A percentile compares a stretch with the other conserved stretches of the same genome.
Conservation (phyloP, 305 asterid species). For the Fraxinus sp. region DNA sequence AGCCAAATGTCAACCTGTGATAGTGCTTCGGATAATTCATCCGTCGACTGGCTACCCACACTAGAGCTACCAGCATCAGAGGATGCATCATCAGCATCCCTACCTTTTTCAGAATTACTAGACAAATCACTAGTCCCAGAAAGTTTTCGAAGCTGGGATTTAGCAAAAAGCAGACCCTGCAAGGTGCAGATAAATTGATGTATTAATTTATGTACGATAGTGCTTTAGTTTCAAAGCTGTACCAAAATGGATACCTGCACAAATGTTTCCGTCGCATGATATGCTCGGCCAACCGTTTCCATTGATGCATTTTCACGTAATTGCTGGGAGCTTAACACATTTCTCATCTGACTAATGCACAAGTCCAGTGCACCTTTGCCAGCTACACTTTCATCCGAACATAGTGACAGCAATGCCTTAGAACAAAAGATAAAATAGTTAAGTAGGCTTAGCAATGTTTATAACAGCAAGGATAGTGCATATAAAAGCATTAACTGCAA, state of each 20-base stretch:
- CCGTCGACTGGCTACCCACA: slow-evolving; percentile 83
- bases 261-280: slow-evolving; percentile 94
- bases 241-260: slow-evolving; percentile 69
- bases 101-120: slow-evolving; percentile 70
- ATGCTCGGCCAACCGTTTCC: slow-evolving; percentile 94
- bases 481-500: slow-evolving; percentile 6
- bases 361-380: slow-evolving; percentile 94
- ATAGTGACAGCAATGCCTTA: slow-evolving; percentile 83
- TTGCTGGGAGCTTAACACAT: slow-evolving; percentile 76
- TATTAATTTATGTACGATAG: slow-evolving; percentile 7
- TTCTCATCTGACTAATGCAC: slow-evolving; percentile 84
- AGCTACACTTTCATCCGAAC: slow-evolving; percentile 78
- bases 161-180: slow-evolving; percentile 84
- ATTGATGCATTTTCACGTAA: slow-evolving; percentile 85
- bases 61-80: slow-evolving; percentile 97
- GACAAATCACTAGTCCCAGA: slow-evolving; percentile 72
- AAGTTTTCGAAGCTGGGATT: slow-evolving; percentile 84
- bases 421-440: slow-evolving; percentile 29
- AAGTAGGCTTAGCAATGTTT: slow-evolving; percentile 9
- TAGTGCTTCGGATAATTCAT: slow-evolving; percentile 82
- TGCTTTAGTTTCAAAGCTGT: slow-evolving; percentile 21
- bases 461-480: slow-evolving; percentile 6
- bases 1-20: slow-evolving; percentile 87
- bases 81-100: slow-evolving; percentile 82
- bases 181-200: slow-evolving; percentile 28